Base-by-base conservation (phyloP, 2,329 filamentous ascomycete genomes). In the Cadophora gregata region DNA sequence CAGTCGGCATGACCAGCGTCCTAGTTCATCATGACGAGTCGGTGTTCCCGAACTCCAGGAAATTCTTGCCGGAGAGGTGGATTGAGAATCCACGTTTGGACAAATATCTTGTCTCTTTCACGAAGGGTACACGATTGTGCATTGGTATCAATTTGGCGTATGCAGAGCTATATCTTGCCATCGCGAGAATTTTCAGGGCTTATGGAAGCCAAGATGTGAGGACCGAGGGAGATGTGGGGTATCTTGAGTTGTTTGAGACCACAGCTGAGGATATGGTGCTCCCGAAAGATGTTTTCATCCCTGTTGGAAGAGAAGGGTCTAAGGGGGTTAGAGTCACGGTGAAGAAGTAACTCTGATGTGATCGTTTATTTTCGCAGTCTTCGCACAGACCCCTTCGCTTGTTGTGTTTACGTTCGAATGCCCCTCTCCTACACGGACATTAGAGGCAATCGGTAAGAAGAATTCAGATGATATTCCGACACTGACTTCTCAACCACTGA, bases 61-160 rank as follows among this genome's bases (percentile, higher is more conserved):
- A 70, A 0, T 83, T 5, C 81, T 81, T 0, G 4, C 81, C 81
- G 0, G 79, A 81, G 51, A 77, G 81, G 2, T 83, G 78, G 76
- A 68, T 82, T 4, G 77, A 78, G 27, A 74, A 74, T 9, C 77
- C 76, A 47, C 69, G 74, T 0, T 64, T 81, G 0, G 77, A 81
- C 29, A 75, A 74, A 21, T 77, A 76, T 55, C 76, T 83, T 45
- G 73, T 82, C n/a, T 64, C 79, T 1, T 83, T 83, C 67, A 78
- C 77, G 3, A 81, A 78, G 55, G 82, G 80, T 1, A 75, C 76
- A 2, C 71, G 81, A 16, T 73, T 74, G 16, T 84, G 82, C 62
- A 72, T 83, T 5, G 81, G 82, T 3, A 70, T 71, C 1, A 67
- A 67, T 27, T 38, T 71, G 4, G 69, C 65, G 2, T 62, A 59